phyloP scores from a whole-genome alignment of 2,329 filamentous ascomycete species.

The Fusarium abutilonis region DNA sequence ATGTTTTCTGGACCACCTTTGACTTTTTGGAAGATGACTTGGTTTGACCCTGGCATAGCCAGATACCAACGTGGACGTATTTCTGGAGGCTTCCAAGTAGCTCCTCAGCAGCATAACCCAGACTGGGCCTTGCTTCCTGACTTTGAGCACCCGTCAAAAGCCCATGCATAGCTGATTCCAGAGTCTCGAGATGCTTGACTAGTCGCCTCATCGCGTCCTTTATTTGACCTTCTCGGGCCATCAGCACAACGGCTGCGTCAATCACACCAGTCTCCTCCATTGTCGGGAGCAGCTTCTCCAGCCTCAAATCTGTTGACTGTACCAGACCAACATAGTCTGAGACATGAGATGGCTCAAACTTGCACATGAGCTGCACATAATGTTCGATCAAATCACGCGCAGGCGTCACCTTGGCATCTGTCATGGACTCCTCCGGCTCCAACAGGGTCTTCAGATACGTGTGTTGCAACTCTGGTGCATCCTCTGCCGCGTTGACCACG shows the following conservation, averaged over 20 bases:
- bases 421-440: conserved; percentile 63
- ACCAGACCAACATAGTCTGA: conserved; percentile 83
- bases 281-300: conserved; percentile 83
- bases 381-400: conserved; percentile 76
- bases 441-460: conserved; percentile 80
- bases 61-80: conserved; percentile 91
- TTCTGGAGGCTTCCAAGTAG: conserved; percentile 83
- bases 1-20: conserved; percentile 62
- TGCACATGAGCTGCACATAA: conserved; percentile 93
- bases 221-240: conserved; percentile 88
- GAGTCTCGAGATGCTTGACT: conserved; percentile 78
- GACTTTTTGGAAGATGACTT: conserved; percentile 62
- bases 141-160: conserved; percentile 71
- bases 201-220: conserved; percentile 85
- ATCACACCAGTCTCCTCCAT: conserved; percentile 92
- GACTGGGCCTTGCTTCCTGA: conserved; percentile 59
- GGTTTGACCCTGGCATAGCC: conserved; percentile 90
- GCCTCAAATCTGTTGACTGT: conserved; percentile 78
- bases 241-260: conserved; percentile 89
- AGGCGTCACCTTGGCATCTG: conserved; percentile 47
- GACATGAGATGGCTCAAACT: conserved; percentile 82
- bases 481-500: conserved; percentile 69
- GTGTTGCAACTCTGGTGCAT: conserved; percentile 73
- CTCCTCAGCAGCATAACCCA: conserved; percentile 75
- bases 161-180: conserved; percentile 81